Percentiles rank a stretch among this genome's conserved stretches.
Evolutionary conservation across 345 rosid genomes (phyloP).

Genomic region (Populus nigra): DNA sequence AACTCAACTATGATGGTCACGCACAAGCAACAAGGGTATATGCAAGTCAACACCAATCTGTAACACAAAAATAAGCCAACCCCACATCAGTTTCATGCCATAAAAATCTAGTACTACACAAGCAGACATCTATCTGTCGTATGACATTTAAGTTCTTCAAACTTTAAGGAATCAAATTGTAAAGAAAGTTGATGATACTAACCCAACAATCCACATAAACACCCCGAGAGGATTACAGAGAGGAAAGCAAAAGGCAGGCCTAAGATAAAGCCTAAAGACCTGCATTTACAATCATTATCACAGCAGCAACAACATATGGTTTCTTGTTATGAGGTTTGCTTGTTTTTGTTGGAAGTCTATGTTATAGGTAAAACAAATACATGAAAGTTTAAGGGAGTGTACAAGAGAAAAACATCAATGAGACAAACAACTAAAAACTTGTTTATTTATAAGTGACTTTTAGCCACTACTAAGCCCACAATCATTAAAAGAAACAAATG

Average conservation of each 20-base stretch:
- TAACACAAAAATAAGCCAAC: not conserved
- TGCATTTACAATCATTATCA: conserved; percentile 54
- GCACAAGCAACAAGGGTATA: conserved; percentile 73
- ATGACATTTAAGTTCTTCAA: too few relatives aligned
- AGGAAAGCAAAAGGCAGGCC: conserved; percentile 89
- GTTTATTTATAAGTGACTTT: not conserved
- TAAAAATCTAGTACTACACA: not conserved
- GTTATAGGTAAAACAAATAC: not conserved
- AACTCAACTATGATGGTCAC: conserved; percentile 56
- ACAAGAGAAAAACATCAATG: not conserved
- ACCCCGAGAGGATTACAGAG: conserved; percentile 69
- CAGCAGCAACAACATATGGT: conserved; percentile 35
- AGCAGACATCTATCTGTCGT: not conserved
- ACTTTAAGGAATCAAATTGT: not conserved
- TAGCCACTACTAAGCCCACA: not conserved
- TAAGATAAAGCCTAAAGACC: conserved; percentile 79
- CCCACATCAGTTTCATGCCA: not conserved
- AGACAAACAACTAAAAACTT: not conserved
- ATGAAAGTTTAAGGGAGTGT: not conserved
- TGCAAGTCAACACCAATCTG: conserved; percentile 66
- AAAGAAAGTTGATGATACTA: conserved; percentile 4
- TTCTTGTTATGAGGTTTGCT: not conserved
- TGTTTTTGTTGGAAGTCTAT: not conserved
- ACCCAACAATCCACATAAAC: conserved; percentile 81
- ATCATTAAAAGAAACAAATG: not conserved